Conservation (phyloP, 805 yeast species). For the Candida manassasensis region DNA sequence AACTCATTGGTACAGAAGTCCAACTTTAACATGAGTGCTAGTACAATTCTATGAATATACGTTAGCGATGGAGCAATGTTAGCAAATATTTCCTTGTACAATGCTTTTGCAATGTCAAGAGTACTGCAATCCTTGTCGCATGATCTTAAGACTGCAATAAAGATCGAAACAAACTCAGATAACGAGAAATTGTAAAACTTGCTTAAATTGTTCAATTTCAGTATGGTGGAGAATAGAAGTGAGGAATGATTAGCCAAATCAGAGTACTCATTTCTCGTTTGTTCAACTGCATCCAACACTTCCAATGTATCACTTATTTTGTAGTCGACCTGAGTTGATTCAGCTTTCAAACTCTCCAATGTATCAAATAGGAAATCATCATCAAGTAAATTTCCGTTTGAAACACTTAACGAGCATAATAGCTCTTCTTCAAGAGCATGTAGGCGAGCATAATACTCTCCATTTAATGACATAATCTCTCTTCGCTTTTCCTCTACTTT, state of each 20-base stretch:
- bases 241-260: constrained; percentile 57
- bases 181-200: constrained; percentile 59
- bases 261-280: constrained; percentile 41
- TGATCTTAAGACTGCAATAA: constrained; percentile 12
- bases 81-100: constrained; percentile 47
- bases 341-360: constrained; percentile 61
- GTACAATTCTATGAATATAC: constrained; percentile 39
- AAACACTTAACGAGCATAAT: constrained; percentile 50
- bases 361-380: constrained; percentile 55
- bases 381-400: constrained; percentile 63
- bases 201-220: constrained; percentile 31
- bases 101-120: constrained; percentile 21
- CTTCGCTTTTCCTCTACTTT: constrained; percentile 57
- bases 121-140: constrained; percentile 16
- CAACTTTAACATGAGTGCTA: constrained; percentile 38
- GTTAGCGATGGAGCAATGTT: constrained; percentile 44
- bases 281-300: constrained; percentile 53
- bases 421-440: constrained; percentile 54
- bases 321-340: constrained; percentile 48
- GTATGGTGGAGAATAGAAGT: constrained; percentile 43
- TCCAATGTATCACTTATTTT: constrained; percentile 51
- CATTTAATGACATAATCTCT: constrained; percentile 50
- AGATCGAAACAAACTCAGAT: constrained; percentile 20
- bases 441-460: constrained; percentile 54
- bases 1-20: constrained; percentile 20